Evolutionary conservation across 2,329 filamentous ascomycete genomes (phyloP), one percentile per base, ranked within the genome.

Genomic region (Periconia macrospinosa): DNA sequence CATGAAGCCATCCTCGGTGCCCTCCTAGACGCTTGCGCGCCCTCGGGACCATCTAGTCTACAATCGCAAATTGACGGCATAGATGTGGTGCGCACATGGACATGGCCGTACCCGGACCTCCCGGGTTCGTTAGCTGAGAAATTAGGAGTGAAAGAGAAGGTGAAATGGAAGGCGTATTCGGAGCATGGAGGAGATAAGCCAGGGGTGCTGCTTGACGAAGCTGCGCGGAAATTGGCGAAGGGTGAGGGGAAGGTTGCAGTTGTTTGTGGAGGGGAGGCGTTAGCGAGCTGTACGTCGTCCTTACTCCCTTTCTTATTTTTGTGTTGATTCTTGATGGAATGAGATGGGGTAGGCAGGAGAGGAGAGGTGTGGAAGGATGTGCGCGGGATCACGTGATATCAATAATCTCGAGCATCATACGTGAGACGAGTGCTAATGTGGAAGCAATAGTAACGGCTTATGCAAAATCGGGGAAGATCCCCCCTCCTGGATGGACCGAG

Each of bases 161-260:
- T 37, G 33, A 6, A 13, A n/a, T 37, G 33, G 33, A 37, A 83
- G 60, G 78, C 74, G 45, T 69, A 75, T 23, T 83, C 79, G 20
- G 79, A 81, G 2, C 84, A 88, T 73, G 86, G 85, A 0, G 86
- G 86, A 0, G 83, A 88, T 58, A 81, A 85, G 30, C 86, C 86
- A 0, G 85, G 79, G 0, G 79, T 80, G 54, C 65, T 88, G 10
- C 78, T 88, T n/a, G 86, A 89, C 56, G 81, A 86, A 49, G 85
- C 85, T 0, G 85, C 85, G 1, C 74, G 81, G 17, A 76, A 83
- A 27, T 79, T 89, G 14, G 75, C 83, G 0, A 70, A 66, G 19
- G 79, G 84, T 1, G 73, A 85, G 49, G 79, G 70, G 10, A 83
- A 78, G 15, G 77, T 88, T 6, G 84, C 84, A 0, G 67, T 89